Evolutionary conservation across 257 asterid genomes (phyloP), one percentile per base, ranked within the genome.

Genomic region (Capsicum baccatum): DNA sequence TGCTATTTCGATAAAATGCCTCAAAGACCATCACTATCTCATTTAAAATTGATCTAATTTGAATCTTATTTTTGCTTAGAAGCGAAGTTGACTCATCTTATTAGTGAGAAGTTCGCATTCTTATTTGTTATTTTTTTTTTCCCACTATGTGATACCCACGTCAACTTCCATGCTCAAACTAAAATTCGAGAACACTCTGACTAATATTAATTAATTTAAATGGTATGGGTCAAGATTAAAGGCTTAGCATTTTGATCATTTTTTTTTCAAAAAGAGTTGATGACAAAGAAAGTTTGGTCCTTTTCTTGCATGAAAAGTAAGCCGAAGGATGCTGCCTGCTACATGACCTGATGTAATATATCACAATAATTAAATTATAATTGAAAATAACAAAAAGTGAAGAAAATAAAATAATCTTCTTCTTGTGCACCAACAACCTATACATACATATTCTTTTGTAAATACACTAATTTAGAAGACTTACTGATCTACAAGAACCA

Each of bases 271-370:
- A 16, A 44, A 44, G 48, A 2, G 79, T 16, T 44, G 15, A 70
- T 16, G 56, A 70, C 33, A 44, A 42, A 16, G 5, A 44, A 42
- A 70, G 56, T 3, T 9, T 42, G 8, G 44, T 42, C 15, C 79
- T 70, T 70, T 70, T 42, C 79, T 70, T 70, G 56, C 54, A 70
- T 70, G 52, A 70, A 70, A 42, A 69, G 79, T 16, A 39, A 69
- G 13, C 8, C 14, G 26, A 69, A 69, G 33, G 54, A 69, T 14
- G 6, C 8, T 17, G 33, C 9, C 8, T 17, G 33, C 9, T 8
- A 70, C 35, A 42, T 42, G 11, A 69, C 79, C 79, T 8, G 9
- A 26, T 26, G 33, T 26, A 26, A 26, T 26, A 26, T 26, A 26
- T 26, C 33, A 26, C 33, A 26, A 26, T 26, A 26, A 26, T 26